Evolutionary conservation across 2,329 filamentous ascomycete genomes (phyloP).

Genomic region (Plenodomus tracheiphilus): DNA sequence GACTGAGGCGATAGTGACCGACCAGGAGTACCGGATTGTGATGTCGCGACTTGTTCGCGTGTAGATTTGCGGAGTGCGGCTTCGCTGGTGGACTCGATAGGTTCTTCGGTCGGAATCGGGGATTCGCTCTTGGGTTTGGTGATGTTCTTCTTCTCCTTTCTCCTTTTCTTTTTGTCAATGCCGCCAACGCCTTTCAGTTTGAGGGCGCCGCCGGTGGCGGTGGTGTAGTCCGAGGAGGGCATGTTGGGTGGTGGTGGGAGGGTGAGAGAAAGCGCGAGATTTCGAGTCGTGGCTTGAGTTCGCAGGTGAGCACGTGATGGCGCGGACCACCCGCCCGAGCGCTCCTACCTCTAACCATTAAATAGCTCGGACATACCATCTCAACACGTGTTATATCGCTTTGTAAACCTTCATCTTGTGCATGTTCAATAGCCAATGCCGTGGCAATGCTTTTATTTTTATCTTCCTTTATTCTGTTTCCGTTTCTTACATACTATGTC

Average conservation of each 20-base stretch:
- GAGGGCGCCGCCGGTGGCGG: constrained; percentile 71
- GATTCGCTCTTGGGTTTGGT: constrained; percentile 39
- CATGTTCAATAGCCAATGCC: background rate
- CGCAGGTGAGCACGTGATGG: background rate
- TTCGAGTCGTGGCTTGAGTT: background rate
- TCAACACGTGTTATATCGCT: background rate
- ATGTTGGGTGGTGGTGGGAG: constrained; percentile 48
- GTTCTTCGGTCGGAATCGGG: constrained; percentile 10
- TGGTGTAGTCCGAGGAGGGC: constrained; percentile 75
- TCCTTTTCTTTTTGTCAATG: constrained; percentile 66
- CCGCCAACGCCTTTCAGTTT: constrained; percentile 78
- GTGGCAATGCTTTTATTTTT: background rate
- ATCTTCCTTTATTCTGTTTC: constrained; percentile 2
- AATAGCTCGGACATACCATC: background rate
- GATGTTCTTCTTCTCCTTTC: constrained; percentile 56
- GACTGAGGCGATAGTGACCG: constrained; percentile 41
- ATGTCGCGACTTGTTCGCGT: constrained; percentile 12
- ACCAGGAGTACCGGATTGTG: constrained; percentile 25
- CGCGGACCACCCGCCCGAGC: too few species aligned
- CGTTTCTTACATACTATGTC: constrained; percentile 28
- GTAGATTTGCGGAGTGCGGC: constrained; percentile 19
- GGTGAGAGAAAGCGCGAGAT: background rate
- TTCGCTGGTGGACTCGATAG: constrained; percentile 10
- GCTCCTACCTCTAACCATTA: background rate
- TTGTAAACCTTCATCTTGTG: background rate